A percentile compares a stretch with the other conserved stretches of the same genome.
Conservation (phyloP, 495 filamentous ascomycete genomes). For the Melanomma pulvis-pyrius region DNA sequence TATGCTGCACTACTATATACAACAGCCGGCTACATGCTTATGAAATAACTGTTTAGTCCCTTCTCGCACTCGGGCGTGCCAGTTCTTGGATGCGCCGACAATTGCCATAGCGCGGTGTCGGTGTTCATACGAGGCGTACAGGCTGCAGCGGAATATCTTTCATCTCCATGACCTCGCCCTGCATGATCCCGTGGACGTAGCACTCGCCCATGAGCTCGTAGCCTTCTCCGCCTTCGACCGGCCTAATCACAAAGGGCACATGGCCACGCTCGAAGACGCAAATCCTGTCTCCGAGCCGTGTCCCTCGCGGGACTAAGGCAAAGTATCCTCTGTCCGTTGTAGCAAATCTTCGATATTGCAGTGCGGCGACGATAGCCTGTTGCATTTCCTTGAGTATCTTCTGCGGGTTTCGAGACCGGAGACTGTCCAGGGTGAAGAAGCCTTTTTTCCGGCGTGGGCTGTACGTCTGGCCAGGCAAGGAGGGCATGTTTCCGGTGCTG, state of each 20-base stretch:
- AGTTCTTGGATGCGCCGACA: no score
- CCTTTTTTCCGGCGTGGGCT: conserved; percentile 8
- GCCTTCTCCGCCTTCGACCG: not conserved
- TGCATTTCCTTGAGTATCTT: conserved; percentile 1
- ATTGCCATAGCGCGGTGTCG: no score
- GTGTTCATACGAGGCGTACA: not conserved
- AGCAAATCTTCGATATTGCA: conserved; percentile 12
- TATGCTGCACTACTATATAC: no score
- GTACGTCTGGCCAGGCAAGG: conserved; percentile 8
- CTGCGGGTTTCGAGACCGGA: conserved; percentile 2
- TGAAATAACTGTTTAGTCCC: no score
- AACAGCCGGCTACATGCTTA: no score
- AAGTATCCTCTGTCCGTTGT: conserved; percentile 1
- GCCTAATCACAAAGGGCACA: conserved; percentile 8
- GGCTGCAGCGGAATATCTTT: not conserved
- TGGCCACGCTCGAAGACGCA: not conserved
- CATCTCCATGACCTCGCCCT: not conserved
- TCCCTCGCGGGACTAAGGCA: conserved; percentile 2
- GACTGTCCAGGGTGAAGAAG: conserved; percentile 8
- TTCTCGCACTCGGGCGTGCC: no score
- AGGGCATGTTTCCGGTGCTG: not conserved
- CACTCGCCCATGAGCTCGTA: conserved; percentile 1
- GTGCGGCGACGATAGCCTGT: not conserved
- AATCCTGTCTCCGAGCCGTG: not conserved
- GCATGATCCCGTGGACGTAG: conserved; percentile 21